phyloP scores from a whole-genome alignment of 2,329 filamentous ascomycete species.

The Cadophora luteo-olivacea region DNA sequence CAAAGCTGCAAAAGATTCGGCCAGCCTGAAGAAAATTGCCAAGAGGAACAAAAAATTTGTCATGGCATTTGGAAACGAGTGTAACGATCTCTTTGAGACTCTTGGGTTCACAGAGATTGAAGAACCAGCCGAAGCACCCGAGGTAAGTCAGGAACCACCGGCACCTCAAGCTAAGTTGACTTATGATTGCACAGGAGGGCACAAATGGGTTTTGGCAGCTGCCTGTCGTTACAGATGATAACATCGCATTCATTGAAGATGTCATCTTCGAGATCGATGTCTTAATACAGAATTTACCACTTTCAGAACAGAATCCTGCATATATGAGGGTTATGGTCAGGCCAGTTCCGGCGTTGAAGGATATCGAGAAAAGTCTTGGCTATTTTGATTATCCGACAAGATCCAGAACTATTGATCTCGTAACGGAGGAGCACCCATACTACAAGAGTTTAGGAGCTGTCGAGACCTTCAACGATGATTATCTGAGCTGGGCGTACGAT shows the following conservation, averaged over 20 bases:
- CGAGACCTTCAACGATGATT: slow-evolving; percentile 65
- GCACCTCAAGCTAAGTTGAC: not conserved
- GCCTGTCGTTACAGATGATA: slow-evolving; percentile 37
- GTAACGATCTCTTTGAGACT: slow-evolving; percentile 60
- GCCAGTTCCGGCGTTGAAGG: slow-evolving; percentile 34
- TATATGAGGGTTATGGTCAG: slow-evolving; percentile 17
- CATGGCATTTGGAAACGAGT: slow-evolving; percentile 67
- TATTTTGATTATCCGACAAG: slow-evolving; percentile 41
- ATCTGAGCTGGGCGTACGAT: slow-evolving; percentile 68
- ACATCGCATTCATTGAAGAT: slow-evolving; percentile 60
- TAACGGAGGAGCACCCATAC: slow-evolving; percentile 49
- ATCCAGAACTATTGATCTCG: slow-evolving; percentile 40
- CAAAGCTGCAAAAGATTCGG: slow-evolving; percentile 50
- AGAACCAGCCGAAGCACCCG: slow-evolving; percentile 41
- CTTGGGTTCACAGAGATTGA: slow-evolving; percentile 59
- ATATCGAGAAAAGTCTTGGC: slow-evolving; percentile 41
- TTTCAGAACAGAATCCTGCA: slow-evolving; percentile 27
- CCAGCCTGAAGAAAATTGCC: slow-evolving; percentile 60
- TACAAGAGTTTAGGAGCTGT: slow-evolving; percentile 69
- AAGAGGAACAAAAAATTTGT: slow-evolving; percentile 68
- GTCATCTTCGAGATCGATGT: slow-evolving; percentile 59
- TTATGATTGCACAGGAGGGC: slow-evolving; percentile 35
- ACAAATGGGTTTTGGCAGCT: slow-evolving; percentile 44
- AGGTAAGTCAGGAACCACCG: slow-evolving; percentile 44
- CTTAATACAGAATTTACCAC: slow-evolving; percentile 33